Base-by-base conservation (phyloP, 1,139 yeast genomes). In the Sugiyamaella castrensis region DNA sequence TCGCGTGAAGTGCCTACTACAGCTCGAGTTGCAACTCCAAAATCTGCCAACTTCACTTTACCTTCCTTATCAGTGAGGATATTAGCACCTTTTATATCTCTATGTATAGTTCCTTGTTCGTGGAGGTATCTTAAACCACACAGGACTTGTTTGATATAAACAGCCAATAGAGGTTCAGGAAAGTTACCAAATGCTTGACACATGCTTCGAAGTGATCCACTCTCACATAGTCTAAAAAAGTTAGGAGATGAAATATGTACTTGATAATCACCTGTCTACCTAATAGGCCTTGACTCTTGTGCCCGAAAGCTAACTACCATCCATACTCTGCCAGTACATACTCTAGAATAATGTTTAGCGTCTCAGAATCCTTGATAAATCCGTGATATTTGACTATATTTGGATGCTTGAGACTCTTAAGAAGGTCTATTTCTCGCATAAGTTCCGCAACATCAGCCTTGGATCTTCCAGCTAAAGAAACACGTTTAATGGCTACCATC, bases 371-470 rank as follows among this genome's bases (percentile, higher is more conserved):
- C 61, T 86, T 82, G 48, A 87, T 85, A 64, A 87, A 89, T 1
- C 97, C 96, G 57, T 84, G 92, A 61, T 91, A 87, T 59, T 87
- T 87, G 47, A 92, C 96, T 50, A 92, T 89, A 61, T 92, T 87
- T 4, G 81, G 80, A 64, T 92, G 96, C n/a, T 88, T 84, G 80
- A 89, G 83, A 46, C 77, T 73, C 53, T 79, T 81, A 46, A 74
- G 62, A 16, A 80, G 66, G 53, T 80, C 80, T 66, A 72, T 78
- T 71, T 70, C 74, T 49, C 62, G 60, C 70, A 61, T 65, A 42
- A 71, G 62, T 16, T 67, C 59, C 36, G 68, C 68, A n/a, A 72
- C 54, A 31, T 66, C 73, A 10, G 61, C 47, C 34, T 62, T 58
- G 2, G 66, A 57, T 19, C 70, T 58, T 36, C 66, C 65, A 6